Evolutionary conservation across 768 basidiomycete genomes (phyloP).

Genomic region (Saitozyma sp.): DNA sequence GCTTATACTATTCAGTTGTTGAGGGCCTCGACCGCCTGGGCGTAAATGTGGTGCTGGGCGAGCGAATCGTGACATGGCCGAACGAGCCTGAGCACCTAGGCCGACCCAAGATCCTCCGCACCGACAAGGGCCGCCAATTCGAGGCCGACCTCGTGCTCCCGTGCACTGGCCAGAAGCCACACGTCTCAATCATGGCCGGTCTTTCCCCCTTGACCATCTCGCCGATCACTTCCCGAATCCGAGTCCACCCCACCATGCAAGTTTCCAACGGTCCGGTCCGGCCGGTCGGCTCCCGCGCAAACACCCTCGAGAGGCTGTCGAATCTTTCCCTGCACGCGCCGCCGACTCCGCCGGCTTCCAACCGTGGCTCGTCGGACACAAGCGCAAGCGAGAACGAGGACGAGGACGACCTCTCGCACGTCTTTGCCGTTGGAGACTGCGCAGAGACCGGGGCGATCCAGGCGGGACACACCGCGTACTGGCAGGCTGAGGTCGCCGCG

Average conservation of each 20-base stretch:
- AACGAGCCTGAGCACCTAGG: constrained; percentile 32
- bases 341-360: constrained; percentile 16
- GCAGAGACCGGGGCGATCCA: constrained; percentile 50
- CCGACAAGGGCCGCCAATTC: constrained; percentile 43
- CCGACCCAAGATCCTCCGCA: constrained; percentile 33
- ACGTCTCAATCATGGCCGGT: constrained; percentile 41
- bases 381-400: neutral
- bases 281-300: constrained; percentile 8
- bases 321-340: constrained; percentile 13
- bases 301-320: constrained; percentile 21
- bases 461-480: constrained; percentile 53
- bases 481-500: constrained; percentile 50
- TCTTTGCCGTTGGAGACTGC: constrained; percentile 52
- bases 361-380: neutral
- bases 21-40: constrained; percentile 36
- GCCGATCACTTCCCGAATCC: constrained; percentile 33
- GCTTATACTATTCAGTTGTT: constrained; percentile 20
- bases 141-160: constrained; percentile 47
- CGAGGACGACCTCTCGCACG: constrained; percentile 27
- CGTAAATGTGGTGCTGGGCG: constrained; percentile 42
- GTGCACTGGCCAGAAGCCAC: constrained; percentile 52
- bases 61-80: constrained; percentile 41
- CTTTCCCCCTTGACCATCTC: constrained; percentile 42
- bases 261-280: constrained; percentile 25
- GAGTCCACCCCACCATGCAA: constrained; percentile 44